These are phyloP conservation scores for Noccaea bulbosa DNA, from an alignment of 345 rosid species.

Conservation along the genomic window DNA sequence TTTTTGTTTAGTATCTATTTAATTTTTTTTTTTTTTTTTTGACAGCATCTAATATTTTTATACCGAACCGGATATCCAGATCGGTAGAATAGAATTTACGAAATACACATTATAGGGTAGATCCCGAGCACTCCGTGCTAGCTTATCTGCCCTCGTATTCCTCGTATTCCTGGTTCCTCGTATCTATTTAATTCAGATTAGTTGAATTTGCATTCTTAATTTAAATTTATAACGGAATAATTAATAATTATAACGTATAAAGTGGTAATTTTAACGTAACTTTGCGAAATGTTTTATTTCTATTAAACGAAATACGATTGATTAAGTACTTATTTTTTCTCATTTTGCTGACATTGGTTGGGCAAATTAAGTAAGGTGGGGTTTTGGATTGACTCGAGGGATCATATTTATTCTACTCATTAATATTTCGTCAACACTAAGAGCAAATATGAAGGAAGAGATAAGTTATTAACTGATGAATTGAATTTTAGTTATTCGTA, in stretches of 20 bases:
- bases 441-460: neutral
- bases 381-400: conserved; percentile 75
- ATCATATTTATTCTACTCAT: conserved; percentile 31
- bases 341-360: conserved; percentile 25
- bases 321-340: conserved; percentile 18
- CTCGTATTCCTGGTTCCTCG: too few species aligned
- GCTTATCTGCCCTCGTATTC: too few species aligned
- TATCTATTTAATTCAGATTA: neutral
- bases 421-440: conserved; percentile 10
- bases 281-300: conserved; percentile 29
- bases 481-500: neutral
- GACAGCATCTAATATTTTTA: too few species aligned
- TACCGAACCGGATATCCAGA: too few species aligned
- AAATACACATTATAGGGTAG: too few species aligned
- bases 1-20: neutral
- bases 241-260: too few species aligned
- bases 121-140: too few species aligned
- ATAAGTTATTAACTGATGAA: neutral
- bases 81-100: too few species aligned
- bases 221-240: neutral
- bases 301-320: conserved; percentile 44
- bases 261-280: neutral
- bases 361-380: conserved; percentile 10
- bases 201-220: neutral
- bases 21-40: too few species aligned